These are phyloP conservation scores for Crepidotus variabilis DNA, from an alignment of 768 basidiomycete genomes.

Conservation along the genomic window DNA sequence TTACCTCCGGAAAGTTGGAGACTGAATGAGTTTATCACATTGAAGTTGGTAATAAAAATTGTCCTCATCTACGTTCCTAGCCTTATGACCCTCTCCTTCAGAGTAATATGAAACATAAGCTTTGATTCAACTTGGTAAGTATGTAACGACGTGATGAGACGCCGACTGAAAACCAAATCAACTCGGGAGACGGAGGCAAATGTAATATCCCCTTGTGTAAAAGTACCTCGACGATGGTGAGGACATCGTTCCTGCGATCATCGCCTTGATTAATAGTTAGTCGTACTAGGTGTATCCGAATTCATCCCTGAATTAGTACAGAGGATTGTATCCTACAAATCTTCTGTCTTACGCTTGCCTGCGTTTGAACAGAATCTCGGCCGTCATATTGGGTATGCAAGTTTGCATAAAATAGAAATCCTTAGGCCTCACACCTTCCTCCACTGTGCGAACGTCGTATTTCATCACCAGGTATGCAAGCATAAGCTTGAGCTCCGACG, in stretches of 20 bases:
- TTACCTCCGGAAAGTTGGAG: too few relatives aligned
- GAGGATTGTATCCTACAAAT: neutral
- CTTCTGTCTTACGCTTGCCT: neutral
- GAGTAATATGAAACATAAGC: too few relatives aligned
- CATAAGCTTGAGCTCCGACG: constrained; percentile 38
- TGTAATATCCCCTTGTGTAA: too few relatives aligned
- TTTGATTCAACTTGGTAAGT: too few relatives aligned
- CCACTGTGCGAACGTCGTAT: constrained; percentile 35
- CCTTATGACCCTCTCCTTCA: too few relatives aligned
- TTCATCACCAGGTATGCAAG: constrained; percentile 37
- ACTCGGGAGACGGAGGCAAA: too few relatives aligned
- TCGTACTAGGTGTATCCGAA: constrained; percentile 48
- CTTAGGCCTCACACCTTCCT: constrained; percentile 21
- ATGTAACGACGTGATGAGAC: too few relatives aligned
- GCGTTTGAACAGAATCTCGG: constrained; percentile 25
- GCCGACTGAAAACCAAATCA: too few relatives aligned
- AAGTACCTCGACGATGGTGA: constrained; percentile 16
- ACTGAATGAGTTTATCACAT: too few relatives aligned
- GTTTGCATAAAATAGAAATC: constrained; percentile 21
- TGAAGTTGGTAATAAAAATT: too few relatives aligned
- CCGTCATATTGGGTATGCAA: constrained; percentile 19
- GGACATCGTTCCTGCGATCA: neutral
- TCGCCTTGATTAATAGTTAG: neutral
- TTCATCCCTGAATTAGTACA: constrained; percentile 26
- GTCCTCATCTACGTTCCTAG: too few relatives aligned